These are phyloP conservation scores for Sporothrix protearum DNA, from an alignment of 2,329 filamentous ascomycete species.

Conservation along the genomic window DNA sequence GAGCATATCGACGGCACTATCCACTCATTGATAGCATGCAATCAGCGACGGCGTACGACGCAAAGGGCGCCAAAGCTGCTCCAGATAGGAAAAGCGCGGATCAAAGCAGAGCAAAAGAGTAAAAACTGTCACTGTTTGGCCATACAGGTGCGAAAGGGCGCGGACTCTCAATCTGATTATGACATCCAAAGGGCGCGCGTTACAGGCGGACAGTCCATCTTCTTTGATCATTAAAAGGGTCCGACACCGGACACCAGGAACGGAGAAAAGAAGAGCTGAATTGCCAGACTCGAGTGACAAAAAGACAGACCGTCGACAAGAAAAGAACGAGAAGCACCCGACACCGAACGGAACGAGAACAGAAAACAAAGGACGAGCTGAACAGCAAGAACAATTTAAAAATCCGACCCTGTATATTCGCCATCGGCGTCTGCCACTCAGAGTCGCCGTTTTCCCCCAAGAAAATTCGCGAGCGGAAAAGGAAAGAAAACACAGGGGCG, in stretches of 20 bases:
- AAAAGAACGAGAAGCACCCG: neutral
- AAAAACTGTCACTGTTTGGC: neutral
- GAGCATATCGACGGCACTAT: neutral
- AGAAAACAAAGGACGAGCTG: neutral
- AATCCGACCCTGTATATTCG: neutral
- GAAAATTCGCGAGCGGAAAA: neutral
- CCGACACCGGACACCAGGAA: neutral
- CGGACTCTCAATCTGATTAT: neutral
- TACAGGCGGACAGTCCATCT: neutral
- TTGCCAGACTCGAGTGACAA: neutral
- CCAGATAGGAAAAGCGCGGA: neutral
- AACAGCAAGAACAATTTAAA: neutral
- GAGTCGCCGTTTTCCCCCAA: neutral
- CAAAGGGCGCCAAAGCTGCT: neutral
- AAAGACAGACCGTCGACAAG: no score
- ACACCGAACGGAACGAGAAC: neutral
- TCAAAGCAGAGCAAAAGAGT: neutral
- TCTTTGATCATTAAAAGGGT: neutral
- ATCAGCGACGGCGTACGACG: neutral
- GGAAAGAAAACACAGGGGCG: conserved; percentile 5
- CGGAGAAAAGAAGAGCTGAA: neutral
- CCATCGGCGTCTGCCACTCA: conserved; percentile 5
- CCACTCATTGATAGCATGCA: neutral
- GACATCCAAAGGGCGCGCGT: conserved; percentile 1
- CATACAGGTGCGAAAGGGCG: neutral